Evolutionary conservation across 2,329 filamentous ascomycete species (phyloP).

Genomic region (Rhynchosporium secalis): DNA sequence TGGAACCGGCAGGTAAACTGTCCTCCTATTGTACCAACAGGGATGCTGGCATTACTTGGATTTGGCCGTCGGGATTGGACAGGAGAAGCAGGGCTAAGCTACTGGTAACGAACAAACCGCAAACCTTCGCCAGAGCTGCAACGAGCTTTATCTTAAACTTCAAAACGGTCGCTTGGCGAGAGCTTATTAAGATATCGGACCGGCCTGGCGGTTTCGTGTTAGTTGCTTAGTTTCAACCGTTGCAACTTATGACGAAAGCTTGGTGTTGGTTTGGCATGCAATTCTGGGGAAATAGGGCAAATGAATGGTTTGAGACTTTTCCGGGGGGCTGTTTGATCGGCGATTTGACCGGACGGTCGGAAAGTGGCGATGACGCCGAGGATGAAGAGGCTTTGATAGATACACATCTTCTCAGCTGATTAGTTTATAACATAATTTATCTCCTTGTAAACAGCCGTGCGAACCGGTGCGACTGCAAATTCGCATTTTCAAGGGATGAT

Average conservation of each 20-base stretch:
- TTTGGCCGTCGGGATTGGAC: background rate
- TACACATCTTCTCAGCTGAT: background rate
- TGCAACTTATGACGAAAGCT: background rate
- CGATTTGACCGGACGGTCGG: background rate
- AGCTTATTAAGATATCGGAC: conserved; percentile 1
- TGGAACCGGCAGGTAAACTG: background rate
- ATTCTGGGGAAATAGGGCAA: background rate
- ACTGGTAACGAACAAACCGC: background rate
- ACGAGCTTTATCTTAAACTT: conserved; percentile 5
- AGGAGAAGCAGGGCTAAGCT: background rate
- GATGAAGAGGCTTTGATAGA: background rate
- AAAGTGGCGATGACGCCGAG: background rate
- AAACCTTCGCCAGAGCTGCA: conserved; percentile 6
- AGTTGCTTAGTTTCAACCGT: background rate
- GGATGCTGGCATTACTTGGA: background rate
- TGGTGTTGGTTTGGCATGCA: background rate
- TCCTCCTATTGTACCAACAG: background rate
- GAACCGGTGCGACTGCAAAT: no score
- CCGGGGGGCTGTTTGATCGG: background rate
- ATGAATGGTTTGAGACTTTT: background rate
- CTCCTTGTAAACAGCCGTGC: no score
- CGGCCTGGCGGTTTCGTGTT: background rate
- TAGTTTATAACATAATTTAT: no score
- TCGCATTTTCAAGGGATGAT: no score
- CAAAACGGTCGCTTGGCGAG: background rate